These are phyloP conservation scores for Pleurotus ostreatus DNA, from an alignment of 768 basidiomycete species.

Conservation along the genomic window DNA sequence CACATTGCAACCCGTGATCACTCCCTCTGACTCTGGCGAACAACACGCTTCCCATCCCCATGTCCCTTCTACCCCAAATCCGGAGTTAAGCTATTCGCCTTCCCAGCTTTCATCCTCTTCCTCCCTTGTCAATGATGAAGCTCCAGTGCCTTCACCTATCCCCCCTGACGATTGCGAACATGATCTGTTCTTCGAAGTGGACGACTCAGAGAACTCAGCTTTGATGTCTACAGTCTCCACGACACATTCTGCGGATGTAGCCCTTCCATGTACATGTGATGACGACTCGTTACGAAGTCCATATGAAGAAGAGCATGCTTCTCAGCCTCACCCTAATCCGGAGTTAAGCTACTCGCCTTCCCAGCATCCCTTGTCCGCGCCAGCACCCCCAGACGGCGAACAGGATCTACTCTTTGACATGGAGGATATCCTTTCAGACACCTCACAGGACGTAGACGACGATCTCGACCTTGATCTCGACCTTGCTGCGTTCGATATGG, in stretches of 20 bases:
- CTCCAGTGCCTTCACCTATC: too few species aligned
- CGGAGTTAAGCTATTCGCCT: background rate
- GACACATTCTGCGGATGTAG: too few species aligned
- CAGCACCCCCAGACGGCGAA: background rate
- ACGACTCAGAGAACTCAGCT: background rate
- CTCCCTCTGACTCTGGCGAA: background rate
- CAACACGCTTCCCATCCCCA: background rate
- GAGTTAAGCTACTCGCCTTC: background rate
- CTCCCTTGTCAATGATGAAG: too few species aligned
- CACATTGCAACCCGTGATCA: too few species aligned
- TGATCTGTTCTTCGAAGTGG: background rate
- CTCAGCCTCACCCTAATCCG: background rate
- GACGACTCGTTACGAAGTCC: background rate
- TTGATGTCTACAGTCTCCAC: too few species aligned
- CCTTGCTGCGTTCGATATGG: constrained; percentile 5
- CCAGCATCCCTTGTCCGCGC: background rate
- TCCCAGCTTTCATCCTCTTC: background rate
- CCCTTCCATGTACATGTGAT: too few species aligned
- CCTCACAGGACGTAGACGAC: background rate
- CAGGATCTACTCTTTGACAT: background rate
- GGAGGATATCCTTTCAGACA: background rate
- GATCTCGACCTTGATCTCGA: background rate
- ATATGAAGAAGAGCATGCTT: background rate
- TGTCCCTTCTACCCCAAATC: background rate
- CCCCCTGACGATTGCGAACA: background rate